Percentiles rank a stretch among this genome's conserved stretches.
These are phyloP conservation scores for Ormosia semicastrata DNA, from an alignment of 306 rosid species.

Conservation along the genomic window DNA sequence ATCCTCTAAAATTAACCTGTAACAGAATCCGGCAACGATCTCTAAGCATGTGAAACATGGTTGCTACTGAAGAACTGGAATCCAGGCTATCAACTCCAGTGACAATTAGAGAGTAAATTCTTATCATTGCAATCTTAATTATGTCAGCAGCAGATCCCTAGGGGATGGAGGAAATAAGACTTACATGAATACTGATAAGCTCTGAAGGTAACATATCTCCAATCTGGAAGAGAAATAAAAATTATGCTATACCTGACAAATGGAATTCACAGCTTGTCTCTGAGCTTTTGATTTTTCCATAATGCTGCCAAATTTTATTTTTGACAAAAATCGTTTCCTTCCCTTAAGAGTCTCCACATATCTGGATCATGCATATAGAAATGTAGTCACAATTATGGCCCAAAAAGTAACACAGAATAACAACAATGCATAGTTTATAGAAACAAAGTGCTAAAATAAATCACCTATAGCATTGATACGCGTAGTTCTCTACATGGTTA, in stretches of 20 bases:
- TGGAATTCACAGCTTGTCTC: constrained; percentile 96
- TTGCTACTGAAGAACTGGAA: constrained; percentile 44
- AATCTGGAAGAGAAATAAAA: background rate
- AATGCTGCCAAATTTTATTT: constrained; percentile 73
- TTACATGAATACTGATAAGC: constrained; percentile 16
- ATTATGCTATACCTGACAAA: constrained; percentile 77
- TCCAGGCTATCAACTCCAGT: constrained; percentile 41
- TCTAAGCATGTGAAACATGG: constrained; percentile 49
- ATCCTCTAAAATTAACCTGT: constrained; percentile 59
- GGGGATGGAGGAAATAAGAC: constrained; percentile 21
- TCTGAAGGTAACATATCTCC: background rate
- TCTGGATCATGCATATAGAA: constrained; percentile 47
- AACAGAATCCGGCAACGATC: constrained; percentile 75
- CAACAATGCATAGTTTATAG: background rate
- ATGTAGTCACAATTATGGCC: background rate
- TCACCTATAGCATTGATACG: background rate
- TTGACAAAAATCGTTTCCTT: constrained; percentile 86
- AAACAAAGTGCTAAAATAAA: background rate
- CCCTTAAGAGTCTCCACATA: constrained; percentile 80
- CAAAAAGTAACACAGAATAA: background rate
- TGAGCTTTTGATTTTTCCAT: constrained; percentile 86
- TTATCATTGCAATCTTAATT: constrained; percentile 88
- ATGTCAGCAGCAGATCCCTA: constrained; percentile 98
- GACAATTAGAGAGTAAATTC: constrained; percentile 55
- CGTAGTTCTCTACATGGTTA: background rate